phyloP scores from a whole-genome alignment of 352 stramenopile genomes.

The Phytopythium vexans region DNA sequence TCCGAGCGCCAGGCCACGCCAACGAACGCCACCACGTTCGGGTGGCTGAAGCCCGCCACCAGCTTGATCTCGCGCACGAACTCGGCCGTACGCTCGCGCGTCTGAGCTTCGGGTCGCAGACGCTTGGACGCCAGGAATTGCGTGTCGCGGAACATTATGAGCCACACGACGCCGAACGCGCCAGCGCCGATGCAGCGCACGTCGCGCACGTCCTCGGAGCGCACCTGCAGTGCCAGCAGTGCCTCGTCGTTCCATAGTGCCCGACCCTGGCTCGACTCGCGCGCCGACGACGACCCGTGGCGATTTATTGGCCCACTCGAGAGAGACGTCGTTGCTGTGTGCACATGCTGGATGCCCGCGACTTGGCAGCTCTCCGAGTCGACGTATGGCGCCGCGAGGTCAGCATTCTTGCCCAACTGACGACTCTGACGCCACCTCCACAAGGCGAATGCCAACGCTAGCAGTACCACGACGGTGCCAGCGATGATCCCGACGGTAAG shows the following conservation, averaged over 20 bases:
- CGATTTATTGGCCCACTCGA: too few species aligned
- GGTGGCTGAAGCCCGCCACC: constrained; percentile 30
- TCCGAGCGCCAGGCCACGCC: constrained; percentile 47
- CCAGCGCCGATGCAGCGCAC: constrained; percentile 9
- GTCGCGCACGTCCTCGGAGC: constrained; percentile 4
- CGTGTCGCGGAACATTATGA: constrained; percentile 14
- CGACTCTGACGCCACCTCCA: too few species aligned
- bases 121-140: constrained; percentile 17
- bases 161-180: constrained; percentile 22
- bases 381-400: too few species aligned
- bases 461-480: neutral
- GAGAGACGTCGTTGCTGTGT: too few species aligned
- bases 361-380: too few species aligned
- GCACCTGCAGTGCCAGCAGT: neutral
- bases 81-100: constrained; percentile 16
- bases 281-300: too few species aligned
- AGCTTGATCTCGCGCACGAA: constrained; percentile 38
- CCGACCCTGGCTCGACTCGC: too few species aligned
- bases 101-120: constrained; percentile 7
- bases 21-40: constrained; percentile 29
- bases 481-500: neutral
- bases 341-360: too few species aligned
- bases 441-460: neutral
- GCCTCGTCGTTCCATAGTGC: neutral
- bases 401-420: too few species aligned